phyloP scores from a whole-genome alignment of 768 basidiomycete genomes.

The Russula compacta region DNA sequence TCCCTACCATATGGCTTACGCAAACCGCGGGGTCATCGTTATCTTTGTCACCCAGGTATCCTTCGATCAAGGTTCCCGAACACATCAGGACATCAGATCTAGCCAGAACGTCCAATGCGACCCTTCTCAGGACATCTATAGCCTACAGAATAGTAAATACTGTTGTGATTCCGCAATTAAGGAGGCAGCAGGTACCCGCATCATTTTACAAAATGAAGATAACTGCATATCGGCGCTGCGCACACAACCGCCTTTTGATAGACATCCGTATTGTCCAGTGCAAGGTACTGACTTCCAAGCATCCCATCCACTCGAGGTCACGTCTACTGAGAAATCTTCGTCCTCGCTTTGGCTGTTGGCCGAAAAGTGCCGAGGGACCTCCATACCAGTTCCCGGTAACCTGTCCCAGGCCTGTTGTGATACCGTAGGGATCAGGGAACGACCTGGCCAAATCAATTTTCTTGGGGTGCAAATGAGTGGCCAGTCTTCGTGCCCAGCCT shows the following conservation, averaged over 20 bases:
- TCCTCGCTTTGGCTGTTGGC: background rate
- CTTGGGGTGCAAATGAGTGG: background rate
- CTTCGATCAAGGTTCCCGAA: conserved; percentile 7
- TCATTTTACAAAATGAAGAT: background rate
- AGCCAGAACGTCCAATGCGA: background rate
- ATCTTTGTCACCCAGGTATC: background rate
- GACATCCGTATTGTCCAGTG: background rate
- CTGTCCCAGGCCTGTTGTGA: background rate
- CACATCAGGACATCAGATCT: background rate
- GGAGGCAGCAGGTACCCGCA: background rate
- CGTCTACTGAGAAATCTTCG: background rate
- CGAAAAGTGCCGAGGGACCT: background rate
- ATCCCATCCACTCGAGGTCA: background rate
- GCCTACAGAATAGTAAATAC: background rate
- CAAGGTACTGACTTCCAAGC: conserved; percentile 4
- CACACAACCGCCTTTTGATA: background rate
- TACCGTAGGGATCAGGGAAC: background rate
- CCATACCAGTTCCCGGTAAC: background rate
- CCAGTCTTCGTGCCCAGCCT: background rate
- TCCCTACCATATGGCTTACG: background rate
- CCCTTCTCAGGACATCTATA: background rate
- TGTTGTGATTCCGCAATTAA: background rate
- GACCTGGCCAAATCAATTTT: background rate
- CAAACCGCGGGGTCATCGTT: background rate
- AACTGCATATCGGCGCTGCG: background rate